These are phyloP conservation scores for Setaria viridis DNA, from an alignment of 202 grass and related monocot species.

Conservation along the genomic window DNA sequence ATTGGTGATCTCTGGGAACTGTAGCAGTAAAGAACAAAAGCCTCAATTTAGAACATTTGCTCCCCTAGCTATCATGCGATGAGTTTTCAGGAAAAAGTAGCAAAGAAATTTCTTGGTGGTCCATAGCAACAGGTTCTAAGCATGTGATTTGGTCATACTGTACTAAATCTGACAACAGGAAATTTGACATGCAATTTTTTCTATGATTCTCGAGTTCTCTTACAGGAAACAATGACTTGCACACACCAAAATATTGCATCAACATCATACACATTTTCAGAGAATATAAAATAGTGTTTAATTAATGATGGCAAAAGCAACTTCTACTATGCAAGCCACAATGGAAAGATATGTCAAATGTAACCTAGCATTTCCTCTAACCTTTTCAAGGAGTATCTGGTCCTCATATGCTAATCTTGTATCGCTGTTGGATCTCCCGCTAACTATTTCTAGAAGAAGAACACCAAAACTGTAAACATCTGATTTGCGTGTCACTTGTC, in stretches of 20 bases:
- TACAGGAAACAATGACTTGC: background rate
- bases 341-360: background rate
- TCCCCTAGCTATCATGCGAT: slow-evolving; percentile 3
- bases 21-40: slow-evolving; percentile 57
- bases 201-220: slow-evolving; percentile 13
- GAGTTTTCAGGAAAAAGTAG: background rate
- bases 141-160: background rate
- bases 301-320: slow-evolving; percentile 4
- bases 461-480: slow-evolving; percentile 87
- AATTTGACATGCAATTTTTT: slow-evolving; percentile 14
- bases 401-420: slow-evolving; percentile 65
- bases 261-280: slow-evolving; percentile 1
- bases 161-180: slow-evolving; percentile 22
- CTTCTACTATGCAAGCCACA: background rate
- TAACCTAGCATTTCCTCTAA: slow-evolving; percentile 34
- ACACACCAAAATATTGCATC: slow-evolving; percentile 1
- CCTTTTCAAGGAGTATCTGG: slow-evolving; percentile 72
- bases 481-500: slow-evolving; percentile 83
- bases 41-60: slow-evolving; percentile 35
- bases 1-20: slow-evolving; percentile 75
- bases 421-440: slow-evolving; percentile 67
- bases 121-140: background rate
- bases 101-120: background rate
- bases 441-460: slow-evolving; percentile 82
- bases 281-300: background rate